phyloP scores from a whole-genome alignment of 805 yeast species.

The Saturnispora gosingensis region DNA sequence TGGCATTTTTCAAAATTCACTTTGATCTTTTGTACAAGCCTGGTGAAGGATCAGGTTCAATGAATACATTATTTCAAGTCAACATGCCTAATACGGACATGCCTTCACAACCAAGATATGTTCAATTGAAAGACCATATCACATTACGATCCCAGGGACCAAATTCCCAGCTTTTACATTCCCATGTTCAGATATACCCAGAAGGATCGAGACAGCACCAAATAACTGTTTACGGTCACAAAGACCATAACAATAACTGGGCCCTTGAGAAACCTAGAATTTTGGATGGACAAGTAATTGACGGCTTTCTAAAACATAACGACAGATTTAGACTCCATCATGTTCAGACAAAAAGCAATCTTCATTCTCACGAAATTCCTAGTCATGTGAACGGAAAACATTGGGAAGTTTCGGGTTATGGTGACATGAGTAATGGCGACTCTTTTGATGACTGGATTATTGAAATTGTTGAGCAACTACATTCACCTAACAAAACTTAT shows the following conservation, averaged over 20 bases:
- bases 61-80: conserved; percentile 84
- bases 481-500: conserved; percentile 24
- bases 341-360: conserved; percentile 50
- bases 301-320: conserved; percentile 41
- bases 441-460: conserved; percentile 68
- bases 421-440: conserved; percentile 57
- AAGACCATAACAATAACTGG: conserved; percentile 82
- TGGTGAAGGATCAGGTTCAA: conserved; percentile 86
- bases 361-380: conserved; percentile 60
- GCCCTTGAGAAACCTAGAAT: conserved; percentile 32
- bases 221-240: conserved; percentile 89
- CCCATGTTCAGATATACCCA: conserved; percentile 79
- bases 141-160: conserved; percentile 65
- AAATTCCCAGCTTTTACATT: conserved; percentile 71
- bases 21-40: conserved; percentile 63
- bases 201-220: conserved; percentile 93
- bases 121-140: conserved; percentile 52
- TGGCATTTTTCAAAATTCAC: conserved; percentile 64
- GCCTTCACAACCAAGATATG: conserved; percentile 54
- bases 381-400: conserved; percentile 48
- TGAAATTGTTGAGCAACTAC: conserved; percentile 52
- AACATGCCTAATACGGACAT: conserved; percentile 64
- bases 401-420: conserved; percentile 66
- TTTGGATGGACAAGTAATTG: conserved; percentile 5
- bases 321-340: conserved; percentile 55